Evolutionary conservation across 371 early-diverging fungal species (phyloP).

Genomic region (Mortierella sp.): DNA sequence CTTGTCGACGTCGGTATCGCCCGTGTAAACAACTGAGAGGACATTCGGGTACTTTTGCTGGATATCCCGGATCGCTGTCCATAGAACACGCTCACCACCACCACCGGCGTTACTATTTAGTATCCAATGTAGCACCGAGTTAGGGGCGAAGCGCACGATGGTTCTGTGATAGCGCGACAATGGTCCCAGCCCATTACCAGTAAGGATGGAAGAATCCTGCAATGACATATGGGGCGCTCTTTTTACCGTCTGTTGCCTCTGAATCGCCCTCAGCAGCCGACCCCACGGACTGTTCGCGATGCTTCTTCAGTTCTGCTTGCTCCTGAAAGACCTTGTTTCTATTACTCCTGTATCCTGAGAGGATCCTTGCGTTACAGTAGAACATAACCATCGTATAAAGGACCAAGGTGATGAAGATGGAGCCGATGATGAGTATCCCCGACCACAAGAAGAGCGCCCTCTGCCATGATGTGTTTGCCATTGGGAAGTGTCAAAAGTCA

Average conservation of each 20-base stretch:
- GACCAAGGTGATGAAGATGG: not conserved
- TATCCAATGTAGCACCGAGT: not conserved
- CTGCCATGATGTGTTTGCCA: constrained; percentile 16
- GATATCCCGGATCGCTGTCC: constrained; percentile 85
- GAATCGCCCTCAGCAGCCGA: not conserved
- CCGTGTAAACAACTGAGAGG: constrained; percentile 83
- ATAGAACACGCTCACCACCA: constrained; percentile 96
- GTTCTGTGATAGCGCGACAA: not conserved
- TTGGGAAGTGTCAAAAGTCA: constrained; percentile 6
- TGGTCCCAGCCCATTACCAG: constrained; percentile 58
- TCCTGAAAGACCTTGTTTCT: constrained; percentile 27
- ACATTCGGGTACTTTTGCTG: constrained; percentile 71
- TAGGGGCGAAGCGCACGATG: not conserved
- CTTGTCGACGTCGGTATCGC: constrained; percentile 66
- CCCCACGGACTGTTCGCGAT: not conserved
- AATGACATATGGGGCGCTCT: constrained; percentile 51
- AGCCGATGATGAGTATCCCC: constrained; percentile 8
- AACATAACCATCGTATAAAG: constrained; percentile 26
- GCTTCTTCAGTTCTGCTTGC: constrained; percentile 4
- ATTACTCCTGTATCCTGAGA: constrained; percentile 9
- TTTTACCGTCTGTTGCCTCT: not conserved
- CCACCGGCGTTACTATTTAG: constrained; percentile 85
- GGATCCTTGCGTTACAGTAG: constrained; percentile 30
- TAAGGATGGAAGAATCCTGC: constrained; percentile 92
- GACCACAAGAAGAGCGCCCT: constrained; percentile 11